These are phyloP conservation scores for Penicillium desertorum DNA, from an alignment of 495 filamentous ascomycete species.

Conservation along the genomic window DNA sequence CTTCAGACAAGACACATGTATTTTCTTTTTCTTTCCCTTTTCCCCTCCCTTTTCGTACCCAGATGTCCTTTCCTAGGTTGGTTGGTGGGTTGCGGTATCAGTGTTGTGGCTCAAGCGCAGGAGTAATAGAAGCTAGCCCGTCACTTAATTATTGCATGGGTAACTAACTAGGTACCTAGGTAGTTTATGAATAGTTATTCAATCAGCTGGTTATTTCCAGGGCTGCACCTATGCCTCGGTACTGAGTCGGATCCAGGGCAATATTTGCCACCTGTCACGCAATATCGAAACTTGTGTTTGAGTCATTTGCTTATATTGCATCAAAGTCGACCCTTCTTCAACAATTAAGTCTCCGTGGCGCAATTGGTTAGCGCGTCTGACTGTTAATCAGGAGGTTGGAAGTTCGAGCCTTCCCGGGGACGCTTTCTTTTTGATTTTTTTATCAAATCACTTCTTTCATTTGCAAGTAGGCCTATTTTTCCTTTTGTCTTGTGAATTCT, in stretches of 20 bases:
- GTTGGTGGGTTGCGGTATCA: not conserved
- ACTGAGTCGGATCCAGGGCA: too few relatives aligned
- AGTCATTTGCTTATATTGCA: too few relatives aligned
- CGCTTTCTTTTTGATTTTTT: constrained; percentile 19
- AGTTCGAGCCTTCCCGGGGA: constrained; percentile 47
- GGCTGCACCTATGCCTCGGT: too few relatives aligned
- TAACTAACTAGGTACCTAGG: too few relatives aligned
- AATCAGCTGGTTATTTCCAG: too few relatives aligned
- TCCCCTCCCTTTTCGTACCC: not conserved
- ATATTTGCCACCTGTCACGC: too few relatives aligned
- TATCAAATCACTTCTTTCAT: not conserved
- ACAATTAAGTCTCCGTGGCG: constrained; percentile 38
- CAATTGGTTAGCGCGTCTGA: constrained; percentile 50
- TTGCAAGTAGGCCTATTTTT: not conserved
- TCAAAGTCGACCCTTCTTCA: not conserved
- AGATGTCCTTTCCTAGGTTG: not conserved
- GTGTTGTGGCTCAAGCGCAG: not conserved
- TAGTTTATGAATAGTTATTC: not conserved
- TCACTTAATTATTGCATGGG: not conserved
- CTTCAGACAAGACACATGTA: not conserved
- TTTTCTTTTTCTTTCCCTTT: not conserved
- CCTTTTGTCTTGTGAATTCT: not conserved
- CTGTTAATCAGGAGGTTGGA: constrained; percentile 52
- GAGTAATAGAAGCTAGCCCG: not conserved
- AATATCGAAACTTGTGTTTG: too few relatives aligned